phyloP scores from a whole-genome alignment of 2,329 filamentous ascomycete species.

The Colletotrichum falcatum region DNA sequence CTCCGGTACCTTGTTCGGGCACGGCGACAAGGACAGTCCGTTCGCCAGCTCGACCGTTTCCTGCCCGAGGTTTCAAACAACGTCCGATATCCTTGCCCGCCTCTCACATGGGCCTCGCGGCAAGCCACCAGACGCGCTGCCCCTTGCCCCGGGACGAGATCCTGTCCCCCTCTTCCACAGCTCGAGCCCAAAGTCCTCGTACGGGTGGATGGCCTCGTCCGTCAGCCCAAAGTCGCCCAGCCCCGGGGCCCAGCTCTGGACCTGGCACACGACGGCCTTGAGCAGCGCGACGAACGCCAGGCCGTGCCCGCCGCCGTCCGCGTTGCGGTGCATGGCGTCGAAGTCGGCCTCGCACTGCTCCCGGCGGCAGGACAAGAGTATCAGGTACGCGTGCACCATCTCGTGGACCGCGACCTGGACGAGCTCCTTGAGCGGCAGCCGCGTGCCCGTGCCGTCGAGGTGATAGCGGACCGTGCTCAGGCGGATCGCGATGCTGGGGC shows the following conservation, averaged over 20 bases:
- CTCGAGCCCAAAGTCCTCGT: conserved; percentile 34
- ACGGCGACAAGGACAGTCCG: neutral
- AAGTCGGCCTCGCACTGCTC: conserved; percentile 33
- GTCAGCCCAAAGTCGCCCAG: conserved; percentile 30
- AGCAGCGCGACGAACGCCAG: conserved; percentile 36
- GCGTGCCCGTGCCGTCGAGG: conserved; percentile 7
- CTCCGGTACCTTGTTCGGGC: no score
- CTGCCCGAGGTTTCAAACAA: neutral
- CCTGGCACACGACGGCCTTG: conserved; percentile 29
- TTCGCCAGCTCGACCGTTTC: neutral
- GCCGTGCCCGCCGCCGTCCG: conserved; percentile 30
- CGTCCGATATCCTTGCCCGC: neutral
- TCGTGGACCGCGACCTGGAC: conserved; percentile 48
- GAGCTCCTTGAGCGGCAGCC: conserved; percentile 46
- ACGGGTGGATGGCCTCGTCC: conserved; percentile 34
- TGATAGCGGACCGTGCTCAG: conserved; percentile 37
- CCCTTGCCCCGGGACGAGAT: conserved; percentile 25
- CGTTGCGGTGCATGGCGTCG: conserved; percentile 28
- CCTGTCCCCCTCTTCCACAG: conserved; percentile 35
- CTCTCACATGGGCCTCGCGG: conserved; percentile 30
- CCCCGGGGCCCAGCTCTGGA: conserved; percentile 28
- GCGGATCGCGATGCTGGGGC: conserved; percentile 35
- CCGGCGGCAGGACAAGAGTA: conserved; percentile 29
- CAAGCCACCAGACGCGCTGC: conserved; percentile 36
- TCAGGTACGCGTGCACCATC: conserved; percentile 41